Percentiles rank a stretch among this genome's conserved stretches.
phyloP scores from a whole-genome alignment of 78 protist species.

The Dictyostelium brefeldianum region DNA sequence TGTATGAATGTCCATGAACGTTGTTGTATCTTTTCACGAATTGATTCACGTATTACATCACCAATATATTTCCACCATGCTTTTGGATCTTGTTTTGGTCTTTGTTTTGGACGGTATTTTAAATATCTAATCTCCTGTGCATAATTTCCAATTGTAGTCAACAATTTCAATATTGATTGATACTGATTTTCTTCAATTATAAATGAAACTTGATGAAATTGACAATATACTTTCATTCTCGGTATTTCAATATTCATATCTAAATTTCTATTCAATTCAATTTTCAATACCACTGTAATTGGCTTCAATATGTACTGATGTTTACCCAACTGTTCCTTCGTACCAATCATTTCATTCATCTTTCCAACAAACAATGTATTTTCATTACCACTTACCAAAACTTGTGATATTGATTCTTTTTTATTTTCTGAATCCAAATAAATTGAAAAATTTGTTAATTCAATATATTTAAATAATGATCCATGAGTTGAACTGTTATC shows the following conservation, averaged over 20 bases:
- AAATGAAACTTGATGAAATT: slow-evolving; percentile 65
- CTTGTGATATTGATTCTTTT: not conserved
- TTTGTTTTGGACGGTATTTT: slow-evolving; percentile 55
- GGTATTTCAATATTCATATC: slow-evolving; percentile 52
- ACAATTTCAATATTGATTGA: slow-evolving; percentile 49
- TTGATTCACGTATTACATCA: slow-evolving; percentile 54
- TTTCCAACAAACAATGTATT: not conserved
- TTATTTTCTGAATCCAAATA: slow-evolving; percentile 32
- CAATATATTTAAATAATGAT: slow-evolving; percentile 55
- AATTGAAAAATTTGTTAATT: slow-evolving; percentile 52
- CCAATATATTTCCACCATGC: slow-evolving; percentile 77
- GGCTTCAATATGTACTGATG: slow-evolving; percentile 63
- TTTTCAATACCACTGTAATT: slow-evolving; percentile 39
- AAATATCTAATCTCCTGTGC: slow-evolving; percentile 76
- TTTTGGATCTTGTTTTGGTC: slow-evolving; percentile 72
- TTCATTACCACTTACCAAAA: not conserved
- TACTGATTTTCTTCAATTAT: slow-evolving; percentile 69
- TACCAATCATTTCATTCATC: slow-evolving; percentile 42
- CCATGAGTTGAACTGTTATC: not conserved
- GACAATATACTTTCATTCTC: slow-evolving; percentile 46
- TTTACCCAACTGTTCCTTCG: not conserved
- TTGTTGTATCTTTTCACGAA: slow-evolving; percentile 66
- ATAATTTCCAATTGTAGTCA: slow-evolving; percentile 60
- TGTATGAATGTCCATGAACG: slow-evolving; percentile 65
- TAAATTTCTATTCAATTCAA: slow-evolving; percentile 58